Base-by-base conservation (phyloP, 441 rosid genomes). In the Daphne laureola region DNA sequence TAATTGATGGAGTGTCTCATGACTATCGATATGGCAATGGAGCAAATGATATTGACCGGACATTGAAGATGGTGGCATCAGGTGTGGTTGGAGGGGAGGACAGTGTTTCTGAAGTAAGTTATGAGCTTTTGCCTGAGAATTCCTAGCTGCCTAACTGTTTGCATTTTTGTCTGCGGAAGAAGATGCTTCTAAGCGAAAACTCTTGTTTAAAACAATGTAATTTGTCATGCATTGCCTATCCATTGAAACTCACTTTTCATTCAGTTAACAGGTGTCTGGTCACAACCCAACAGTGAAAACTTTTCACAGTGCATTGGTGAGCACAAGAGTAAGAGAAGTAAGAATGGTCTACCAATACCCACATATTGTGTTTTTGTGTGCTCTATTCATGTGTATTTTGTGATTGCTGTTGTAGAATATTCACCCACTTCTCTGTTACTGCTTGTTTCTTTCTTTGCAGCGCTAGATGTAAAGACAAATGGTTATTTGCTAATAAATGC, bases 401-500 rank as follows among this genome's bases (percentile, higher is more conserved):
- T 49, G 12, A 57, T 3, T 27, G n/a, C 36, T 49, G 17, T 14
- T 47, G 5, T 26, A 27, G 51, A 17, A 36, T 35, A 31, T 31
- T 52, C 14, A 3, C 13, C 12, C 44, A 16, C 16, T 21, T 59
- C 61, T 31, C 14, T 65, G 53, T 47, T 61, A 51, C 53, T 26
- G 27, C 23, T 40, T 53, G 14, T 54, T 54, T 44, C 25, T 56
- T 31, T 55, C 31, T 72, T 73, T 71, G 71, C 87, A 86, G 94
- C 67, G 80, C 67, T 82, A 49, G 83, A 67, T 62, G 68, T 74
- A 58, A 84, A 72, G 69, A 89, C 94, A 14, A 81, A 88, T 74
- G 96, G 96, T 21, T 92, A 81, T 75, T 73, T 92, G 58, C 86
- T 88, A 49, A 73, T 86, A 61, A 92, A 88, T 77, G 96, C 98